Evolutionary conservation across 73 alveolate genomes (phyloP).

Genomic region (Paramecium caudatum): DNA sequence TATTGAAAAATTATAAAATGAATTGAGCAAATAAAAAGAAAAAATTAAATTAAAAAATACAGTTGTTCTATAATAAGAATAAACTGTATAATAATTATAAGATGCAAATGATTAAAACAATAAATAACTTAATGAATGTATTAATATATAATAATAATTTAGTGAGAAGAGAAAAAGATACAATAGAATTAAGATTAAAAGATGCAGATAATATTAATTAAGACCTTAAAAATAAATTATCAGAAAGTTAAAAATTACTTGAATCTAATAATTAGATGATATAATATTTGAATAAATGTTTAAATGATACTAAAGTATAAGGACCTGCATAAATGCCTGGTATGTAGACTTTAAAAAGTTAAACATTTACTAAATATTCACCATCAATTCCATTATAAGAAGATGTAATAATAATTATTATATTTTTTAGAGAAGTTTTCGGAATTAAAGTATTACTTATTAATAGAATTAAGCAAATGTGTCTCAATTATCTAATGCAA

Average conservation of each 20-base stretch:
- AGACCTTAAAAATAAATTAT: conserved; percentile 64
- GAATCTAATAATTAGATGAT: conserved; percentile 66
- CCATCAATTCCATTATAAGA: conserved; percentile 34
- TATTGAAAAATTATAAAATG: conserved; percentile 68
- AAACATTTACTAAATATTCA: conserved; percentile 39
- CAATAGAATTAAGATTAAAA: conserved; percentile 35
- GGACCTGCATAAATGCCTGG: conserved; percentile 64
- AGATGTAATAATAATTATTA: conserved; percentile 15
- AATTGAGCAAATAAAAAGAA: conserved; percentile 63
- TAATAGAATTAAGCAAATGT: conserved; percentile 10
- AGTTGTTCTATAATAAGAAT: conserved; percentile 63
- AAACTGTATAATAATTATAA: conserved; percentile 68
- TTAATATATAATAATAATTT: not conserved
- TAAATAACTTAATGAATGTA: conserved; percentile 72
- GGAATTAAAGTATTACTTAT: conserved; percentile 42
- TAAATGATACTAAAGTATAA: conserved; percentile 49
- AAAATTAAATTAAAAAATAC: conserved; percentile 60
- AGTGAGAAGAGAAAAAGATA: conserved; percentile 77
- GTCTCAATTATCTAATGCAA: conserved; percentile 36
- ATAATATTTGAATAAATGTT: conserved; percentile 49
- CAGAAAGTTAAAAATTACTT: conserved; percentile 58
- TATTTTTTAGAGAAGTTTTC: conserved; percentile 1
- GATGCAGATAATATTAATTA: conserved; percentile 52
- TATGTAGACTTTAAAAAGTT: conserved; percentile 22
- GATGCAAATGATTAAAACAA: conserved; percentile 42